Base-by-base conservation (phyloP, 352 stramenopile species). In the Globisporangium paddicum region DNA sequence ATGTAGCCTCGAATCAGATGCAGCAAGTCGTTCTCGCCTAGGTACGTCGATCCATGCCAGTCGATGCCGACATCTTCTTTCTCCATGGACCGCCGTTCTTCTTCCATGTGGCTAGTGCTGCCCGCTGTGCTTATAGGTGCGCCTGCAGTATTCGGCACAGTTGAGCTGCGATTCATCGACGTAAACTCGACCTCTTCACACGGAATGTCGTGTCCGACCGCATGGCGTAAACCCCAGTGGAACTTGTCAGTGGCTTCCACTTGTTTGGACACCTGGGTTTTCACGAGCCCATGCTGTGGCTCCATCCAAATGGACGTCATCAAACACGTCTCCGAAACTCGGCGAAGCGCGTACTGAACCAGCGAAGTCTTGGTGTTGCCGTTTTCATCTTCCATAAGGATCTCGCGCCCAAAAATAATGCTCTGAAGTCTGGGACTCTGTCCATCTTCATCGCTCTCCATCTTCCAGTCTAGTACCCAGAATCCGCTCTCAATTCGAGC, bases 281-380 rank as follows among this genome's bases (percentile, higher is more conserved):
- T 89, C 19, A 90, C 72, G 45, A 79, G 69, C 5, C 84, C 84
- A 64, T 92, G 78, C 57, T 93, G 82, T 3, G 86, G 86, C 60
- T 96, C 86, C 84, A 96, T 94, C 86, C 86, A 96, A 35, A 96
- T 85, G 7, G 84, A 94, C 10, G 84, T 96, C 72, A 91, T 76
- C 34, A 96, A 63, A n/a, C 70, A 86, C 34, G 80, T 84, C 47
- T 90, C 82, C 1, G 84, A 88, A 2, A 93, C 68, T 46, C 82
- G 73, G 25, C 71, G 74, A 45, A 96, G 69, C 1, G 72, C 84
- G 67, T 94, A 96, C 68, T 96, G 86, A 28, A 94, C 69, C 7
- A 93, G 47, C 1, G 79, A 86, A 2, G 83, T 88, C 60, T 90
- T 92, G 13, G 71, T 63, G 37, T 82, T 80, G 9, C 82, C 82